Percentiles rank a stretch among this genome's conserved stretches.
Evolutionary conservation across 2,329 filamentous ascomycete species (phyloP).

Genomic region (Talaromyces pinophilus): DNA sequence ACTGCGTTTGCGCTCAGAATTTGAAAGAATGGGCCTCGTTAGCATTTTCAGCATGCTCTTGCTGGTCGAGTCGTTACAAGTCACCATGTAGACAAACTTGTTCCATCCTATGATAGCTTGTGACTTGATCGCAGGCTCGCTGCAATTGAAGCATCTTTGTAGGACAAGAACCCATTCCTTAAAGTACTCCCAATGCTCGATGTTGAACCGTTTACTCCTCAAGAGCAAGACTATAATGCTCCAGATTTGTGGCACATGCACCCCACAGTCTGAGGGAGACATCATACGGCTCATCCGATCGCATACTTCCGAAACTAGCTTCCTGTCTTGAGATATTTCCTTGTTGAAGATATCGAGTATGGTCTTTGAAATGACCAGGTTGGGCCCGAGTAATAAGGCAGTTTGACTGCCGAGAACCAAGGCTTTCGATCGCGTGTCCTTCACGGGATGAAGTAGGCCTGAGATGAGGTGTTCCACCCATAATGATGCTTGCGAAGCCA

Average conservation of each 20-base stretch:
- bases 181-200: slow-evolving; percentile 70
- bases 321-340: slow-evolving; percentile 55
- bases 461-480: slow-evolving; percentile 84
- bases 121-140: slow-evolving; percentile 67
- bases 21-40: slow-evolving; percentile 67
- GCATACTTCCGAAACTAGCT: slow-evolving; percentile 69
- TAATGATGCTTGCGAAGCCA: slow-evolving; percentile 67
- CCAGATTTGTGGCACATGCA: slow-evolving; percentile 84
- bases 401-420: slow-evolving; percentile 73
- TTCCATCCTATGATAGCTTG: slow-evolving; percentile 86
- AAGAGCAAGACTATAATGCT: slow-evolving; percentile 77
- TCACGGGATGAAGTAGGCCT: slow-evolving; percentile 75
- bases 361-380: slow-evolving; percentile 66
- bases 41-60: slow-evolving; percentile 63
- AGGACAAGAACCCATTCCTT: slow-evolving; percentile 75
- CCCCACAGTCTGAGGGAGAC: slow-evolving; percentile 58
- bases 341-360: slow-evolving; percentile 58
- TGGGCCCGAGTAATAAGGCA: slow-evolving; percentile 67
- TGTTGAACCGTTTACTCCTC: slow-evolving; percentile 59
- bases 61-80: slow-evolving; percentile 61
- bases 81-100: slow-evolving; percentile 73
- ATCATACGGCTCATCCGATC: slow-evolving; percentile 69
- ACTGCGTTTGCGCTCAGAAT: slow-evolving; percentile 65
- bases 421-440: slow-evolving; percentile 73
- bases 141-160: slow-evolving; percentile 79